A percentile compares a stretch with the other conserved stretches of the same genome.
Conservation (phyloP, 495 filamentous ascomycete species). For the Neurospora discreta region DNA sequence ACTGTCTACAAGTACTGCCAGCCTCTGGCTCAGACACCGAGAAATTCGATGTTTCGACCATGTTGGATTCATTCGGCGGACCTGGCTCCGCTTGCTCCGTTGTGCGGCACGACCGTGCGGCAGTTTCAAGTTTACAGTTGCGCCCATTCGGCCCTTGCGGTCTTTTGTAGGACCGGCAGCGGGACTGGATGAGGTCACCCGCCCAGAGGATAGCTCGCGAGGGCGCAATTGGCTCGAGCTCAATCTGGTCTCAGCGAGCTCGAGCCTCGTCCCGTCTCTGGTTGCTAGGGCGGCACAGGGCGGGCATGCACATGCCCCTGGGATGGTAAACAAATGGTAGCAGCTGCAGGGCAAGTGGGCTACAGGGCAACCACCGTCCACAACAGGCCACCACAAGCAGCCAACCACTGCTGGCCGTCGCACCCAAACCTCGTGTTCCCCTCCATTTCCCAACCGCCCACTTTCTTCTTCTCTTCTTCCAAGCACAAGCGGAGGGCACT, state of each 20-base stretch:
- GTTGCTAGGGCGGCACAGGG: background rate
- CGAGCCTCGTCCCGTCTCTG: background rate
- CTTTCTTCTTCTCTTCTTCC: background rate
- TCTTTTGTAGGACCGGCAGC: background rate
- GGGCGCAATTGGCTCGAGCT: background rate
- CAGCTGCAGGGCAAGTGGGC: background rate
- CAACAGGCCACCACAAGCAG: background rate
- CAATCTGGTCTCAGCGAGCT: background rate
- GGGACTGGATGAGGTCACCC: conserved; percentile 4
- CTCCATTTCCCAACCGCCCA: background rate
- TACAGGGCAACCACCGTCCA: background rate
- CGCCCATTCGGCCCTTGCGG: background rate
- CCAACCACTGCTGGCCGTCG: background rate
- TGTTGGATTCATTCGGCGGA: background rate
- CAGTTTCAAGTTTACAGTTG: background rate
- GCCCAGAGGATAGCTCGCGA: background rate
- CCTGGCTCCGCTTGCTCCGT: background rate
- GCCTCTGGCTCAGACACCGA: background rate
- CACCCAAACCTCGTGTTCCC: background rate
- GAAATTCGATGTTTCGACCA: background rate
- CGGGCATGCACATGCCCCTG: background rate
- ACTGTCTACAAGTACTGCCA: background rate
- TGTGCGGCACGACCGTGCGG: background rate
- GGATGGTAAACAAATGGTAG: background rate
- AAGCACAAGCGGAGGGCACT: background rate